A percentile compares a stretch with the other conserved stretches of the same genome.
These are phyloP conservation scores for Lignosus rhinocerotis DNA, from an alignment of 1,284 basidiomycete species.

Conservation along the genomic window DNA sequence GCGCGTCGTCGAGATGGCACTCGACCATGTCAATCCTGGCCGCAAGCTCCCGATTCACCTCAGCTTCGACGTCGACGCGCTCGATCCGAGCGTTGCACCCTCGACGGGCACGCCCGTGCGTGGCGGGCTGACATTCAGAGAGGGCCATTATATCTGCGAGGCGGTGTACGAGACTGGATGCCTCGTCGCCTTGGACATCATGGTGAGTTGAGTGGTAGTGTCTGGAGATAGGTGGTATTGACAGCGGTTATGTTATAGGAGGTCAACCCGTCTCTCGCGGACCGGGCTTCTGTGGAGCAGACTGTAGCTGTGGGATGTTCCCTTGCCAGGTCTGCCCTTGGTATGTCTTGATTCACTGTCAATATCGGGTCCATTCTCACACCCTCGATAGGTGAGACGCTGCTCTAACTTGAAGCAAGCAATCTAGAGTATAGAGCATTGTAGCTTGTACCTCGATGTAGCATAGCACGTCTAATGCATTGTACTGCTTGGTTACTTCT, in stretches of 20 bases:
- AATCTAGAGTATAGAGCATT: neutral
- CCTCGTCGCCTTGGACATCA: slow-evolving; percentile 89
- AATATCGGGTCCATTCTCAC: neutral
- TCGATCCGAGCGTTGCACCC: slow-evolving; percentile 93
- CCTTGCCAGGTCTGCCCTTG: slow-evolving; percentile 86
- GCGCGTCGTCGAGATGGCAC: slow-evolving; percentile 92
- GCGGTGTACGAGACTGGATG: slow-evolving; percentile 91
- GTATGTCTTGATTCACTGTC: slow-evolving; percentile 37
- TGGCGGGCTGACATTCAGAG: slow-evolving; percentile 95
- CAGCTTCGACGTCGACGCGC: slow-evolving; percentile 95
- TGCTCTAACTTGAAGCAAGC: slow-evolving; percentile 13
- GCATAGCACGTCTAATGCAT: slow-evolving; percentile 16
- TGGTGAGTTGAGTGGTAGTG: slow-evolving; percentile 52
- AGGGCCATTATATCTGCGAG: slow-evolving; percentile 98
- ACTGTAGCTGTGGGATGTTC: slow-evolving; percentile 96
- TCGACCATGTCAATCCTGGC: slow-evolving; percentile 90
- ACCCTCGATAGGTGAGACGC: slow-evolving; percentile 13
- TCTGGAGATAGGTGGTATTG: neutral
- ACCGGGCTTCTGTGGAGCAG: slow-evolving; percentile 73
- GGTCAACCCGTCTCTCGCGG: slow-evolving; percentile 90
- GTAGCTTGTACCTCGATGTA: slow-evolving; percentile 13
- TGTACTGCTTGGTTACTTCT: too few species aligned
- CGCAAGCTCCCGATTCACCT: slow-evolving; percentile 89
- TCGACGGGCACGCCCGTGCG: slow-evolving; percentile 94
- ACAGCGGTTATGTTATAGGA: slow-evolving; percentile 56